Evolutionary conservation across 2,329 filamentous ascomycete species (phyloP), one percentile per base, ranked within the genome.

Genomic region (Cladorrhinum sp.): DNA sequence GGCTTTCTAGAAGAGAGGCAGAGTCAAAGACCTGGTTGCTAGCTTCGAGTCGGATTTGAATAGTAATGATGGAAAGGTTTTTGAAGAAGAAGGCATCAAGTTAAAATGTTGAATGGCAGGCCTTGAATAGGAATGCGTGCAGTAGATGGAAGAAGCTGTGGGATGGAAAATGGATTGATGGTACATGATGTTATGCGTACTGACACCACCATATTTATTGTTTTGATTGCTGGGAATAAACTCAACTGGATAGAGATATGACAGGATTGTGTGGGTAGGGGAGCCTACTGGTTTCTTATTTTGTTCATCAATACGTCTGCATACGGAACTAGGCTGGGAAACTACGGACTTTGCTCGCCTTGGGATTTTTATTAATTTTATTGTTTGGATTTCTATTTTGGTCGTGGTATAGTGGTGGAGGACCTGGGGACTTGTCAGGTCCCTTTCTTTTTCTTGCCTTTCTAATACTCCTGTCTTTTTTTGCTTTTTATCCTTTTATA

Each of bases 1-100:
- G 57, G 71, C 72, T 55, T 71, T 73, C 27, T 74, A 72, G 67
- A 45, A 49, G 24, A 59, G 49, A n/a, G 60, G 48, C 49, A 60
- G 48, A 48, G 66, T 66, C 50, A 58, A n/a, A 32, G 60, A 66
- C 29, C 23, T 65, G 56, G 63, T 32, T 45, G 64, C 27, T 23
- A 56, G 22, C 3, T 67, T 66, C 51, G 65, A 67, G 55, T 20
- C 20, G 4, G 51, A 55, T 13, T 12, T 13, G 50, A n/a, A 38
- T 18, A 50, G 6, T 36, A 24, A 52, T 18, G 29, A 50, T 45
- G 29, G 10, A 25, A 25, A 24, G 20, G 27, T 32, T 52, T 20
- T 24, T 25, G 45, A 54, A 54, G 8, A 36, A 12, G 32, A 36
- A 2, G 20, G 38, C 3, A 12, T 18, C 41, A 45, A 18, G 41